These are phyloP conservation scores for Pleurotus platypus DNA, from an alignment of 768 basidiomycete species.

Conservation along the genomic window DNA sequence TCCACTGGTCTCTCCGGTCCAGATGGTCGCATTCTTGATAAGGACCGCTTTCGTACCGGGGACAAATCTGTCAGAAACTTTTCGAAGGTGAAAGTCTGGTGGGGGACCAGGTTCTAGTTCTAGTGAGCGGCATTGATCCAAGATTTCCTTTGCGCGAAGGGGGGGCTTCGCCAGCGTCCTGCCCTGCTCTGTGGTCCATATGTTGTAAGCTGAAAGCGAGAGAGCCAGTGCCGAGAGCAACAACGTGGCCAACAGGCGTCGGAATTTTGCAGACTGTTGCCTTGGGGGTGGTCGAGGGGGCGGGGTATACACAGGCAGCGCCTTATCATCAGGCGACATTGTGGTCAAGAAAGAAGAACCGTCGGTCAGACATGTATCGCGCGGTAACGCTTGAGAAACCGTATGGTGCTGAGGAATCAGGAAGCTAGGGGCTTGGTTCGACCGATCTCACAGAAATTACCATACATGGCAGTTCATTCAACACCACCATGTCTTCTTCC, in stretches of 20 bases:
- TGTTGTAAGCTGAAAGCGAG: background rate
- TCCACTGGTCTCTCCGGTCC: slow-evolving; percentile 57
- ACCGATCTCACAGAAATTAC: background rate
- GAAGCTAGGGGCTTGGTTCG: background rate
- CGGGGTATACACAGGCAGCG: slow-evolving; percentile 2
- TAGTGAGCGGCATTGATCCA: slow-evolving; percentile 48
- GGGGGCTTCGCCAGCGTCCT: slow-evolving; percentile 11
- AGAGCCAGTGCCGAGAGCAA: background rate
- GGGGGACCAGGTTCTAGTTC: slow-evolving; percentile 43
- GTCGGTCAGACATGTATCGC: background rate
- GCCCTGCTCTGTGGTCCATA: background rate
- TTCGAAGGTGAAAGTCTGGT: slow-evolving; percentile 33
- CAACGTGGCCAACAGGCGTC: background rate
- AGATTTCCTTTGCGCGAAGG: slow-evolving; percentile 27
- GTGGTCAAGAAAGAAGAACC: background rate
- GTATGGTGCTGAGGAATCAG: background rate
- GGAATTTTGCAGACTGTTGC: slow-evolving; percentile 4
- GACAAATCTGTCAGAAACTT: slow-evolving; percentile 63
- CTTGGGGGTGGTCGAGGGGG: background rate
- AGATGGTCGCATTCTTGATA: slow-evolving; percentile 69
- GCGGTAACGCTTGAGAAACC: background rate
- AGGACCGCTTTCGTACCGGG: slow-evolving; percentile 61
- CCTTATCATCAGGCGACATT: slow-evolving; percentile 6
- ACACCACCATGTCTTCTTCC: background rate
- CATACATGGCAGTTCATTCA: too few species aligned